Percentiles rank a stretch among this genome's conserved stretches.
Evolutionary conservation across 257 asterid genomes (phyloP).

Genomic region (Asclepias syriaca): DNA sequence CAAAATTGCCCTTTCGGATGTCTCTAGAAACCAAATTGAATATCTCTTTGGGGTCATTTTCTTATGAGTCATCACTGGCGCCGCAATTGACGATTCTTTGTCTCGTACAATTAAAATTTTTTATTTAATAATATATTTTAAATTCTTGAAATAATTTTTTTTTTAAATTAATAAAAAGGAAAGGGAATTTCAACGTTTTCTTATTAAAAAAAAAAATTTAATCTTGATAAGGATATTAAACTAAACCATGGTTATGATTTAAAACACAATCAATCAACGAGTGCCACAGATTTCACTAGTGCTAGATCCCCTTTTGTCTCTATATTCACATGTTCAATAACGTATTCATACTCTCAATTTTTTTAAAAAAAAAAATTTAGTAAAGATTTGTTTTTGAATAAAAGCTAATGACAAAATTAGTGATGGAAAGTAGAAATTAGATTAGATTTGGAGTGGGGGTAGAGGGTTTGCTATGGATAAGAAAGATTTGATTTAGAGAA

Average conservation of each 20-base stretch:
- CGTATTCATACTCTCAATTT: too few relatives aligned
- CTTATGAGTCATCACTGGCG: constrained; percentile 19
- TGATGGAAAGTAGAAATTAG: too few relatives aligned
- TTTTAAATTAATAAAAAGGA: too few relatives aligned
- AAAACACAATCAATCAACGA: not conserved
- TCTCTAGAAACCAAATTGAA: not conserved
- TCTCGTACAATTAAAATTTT: not conserved
- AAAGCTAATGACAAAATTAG: too few relatives aligned
- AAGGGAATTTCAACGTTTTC: too few relatives aligned
- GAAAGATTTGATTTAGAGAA: constrained; percentile 4
- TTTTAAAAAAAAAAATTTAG: too few relatives aligned
- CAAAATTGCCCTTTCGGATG: not conserved
- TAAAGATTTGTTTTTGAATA: too few relatives aligned
- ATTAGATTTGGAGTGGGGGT: too few relatives aligned
- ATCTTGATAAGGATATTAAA: not conserved
- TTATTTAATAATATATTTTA: too few relatives aligned
- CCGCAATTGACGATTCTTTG: constrained; percentile 44
- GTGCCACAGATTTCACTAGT: not conserved
- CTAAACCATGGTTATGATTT: not conserved
- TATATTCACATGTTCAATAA: not conserved
- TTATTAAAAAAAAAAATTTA: too few relatives aligned
- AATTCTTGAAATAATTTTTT: too few relatives aligned
- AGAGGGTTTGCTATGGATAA: too few relatives aligned
- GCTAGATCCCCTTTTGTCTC: not conserved
- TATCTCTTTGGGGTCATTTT: not conserved